A percentile compares a stretch with the other conserved stretches of the same genome.
Evolutionary conservation across 306 rosid species (phyloP).

Genomic region (Benincasa hispida): DNA sequence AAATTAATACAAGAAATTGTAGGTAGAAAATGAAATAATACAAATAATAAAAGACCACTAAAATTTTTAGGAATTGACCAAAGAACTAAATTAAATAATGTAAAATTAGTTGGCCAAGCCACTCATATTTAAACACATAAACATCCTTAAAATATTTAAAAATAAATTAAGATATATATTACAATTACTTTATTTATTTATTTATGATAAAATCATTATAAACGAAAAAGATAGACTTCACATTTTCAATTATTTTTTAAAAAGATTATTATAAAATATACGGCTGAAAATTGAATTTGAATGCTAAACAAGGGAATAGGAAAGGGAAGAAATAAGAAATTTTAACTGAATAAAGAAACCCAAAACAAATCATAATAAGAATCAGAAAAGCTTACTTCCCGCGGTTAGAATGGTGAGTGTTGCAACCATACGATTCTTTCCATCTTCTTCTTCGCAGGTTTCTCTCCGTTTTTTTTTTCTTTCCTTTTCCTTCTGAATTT

Average conservation of each 20-base stretch:
- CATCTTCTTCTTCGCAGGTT: conserved; percentile 19
- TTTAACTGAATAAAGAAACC: not conserved
- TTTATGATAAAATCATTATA: no score
- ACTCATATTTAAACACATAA: not conserved
- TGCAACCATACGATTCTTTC: not conserved
- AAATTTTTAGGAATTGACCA: not conserved
- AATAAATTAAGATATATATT: not conserved
- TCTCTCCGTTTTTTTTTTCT: conserved; percentile 8
- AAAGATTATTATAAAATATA: no score
- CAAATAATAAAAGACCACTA: not conserved
- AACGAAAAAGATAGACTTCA: not conserved
- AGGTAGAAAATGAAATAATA: not conserved
- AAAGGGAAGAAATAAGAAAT: not conserved
- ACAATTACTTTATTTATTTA: not conserved
- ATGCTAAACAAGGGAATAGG: not conserved
- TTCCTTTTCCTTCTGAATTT: conserved; percentile 13
- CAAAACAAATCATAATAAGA: not conserved
- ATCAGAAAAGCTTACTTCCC: conserved; percentile 1
- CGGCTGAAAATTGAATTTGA: not conserved
- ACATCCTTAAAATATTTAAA: not conserved
- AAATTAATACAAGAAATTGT: no score
- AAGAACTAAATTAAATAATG: not conserved
- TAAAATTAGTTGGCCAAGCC: not conserved
- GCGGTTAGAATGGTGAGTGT: conserved; percentile 2
- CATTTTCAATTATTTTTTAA: no score